Evolutionary conservation across 257 asterid genomes (phyloP).

Genomic region (Lycium barbarum): DNA sequence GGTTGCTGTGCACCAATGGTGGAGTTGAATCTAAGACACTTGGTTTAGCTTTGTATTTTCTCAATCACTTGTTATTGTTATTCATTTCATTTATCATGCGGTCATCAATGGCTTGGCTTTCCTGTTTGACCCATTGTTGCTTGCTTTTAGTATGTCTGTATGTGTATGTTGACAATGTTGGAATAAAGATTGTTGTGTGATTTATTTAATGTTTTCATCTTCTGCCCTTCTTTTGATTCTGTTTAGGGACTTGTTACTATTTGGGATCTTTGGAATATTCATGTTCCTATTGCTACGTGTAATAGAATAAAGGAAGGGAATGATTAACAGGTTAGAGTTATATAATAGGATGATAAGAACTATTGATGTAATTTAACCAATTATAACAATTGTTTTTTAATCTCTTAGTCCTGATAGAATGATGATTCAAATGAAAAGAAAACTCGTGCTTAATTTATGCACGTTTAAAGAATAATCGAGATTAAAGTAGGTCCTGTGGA

Average conservation of each 20-base stretch:
- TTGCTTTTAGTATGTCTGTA: no score
- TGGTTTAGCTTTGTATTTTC: slow-evolving; percentile 23
- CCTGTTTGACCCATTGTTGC: slow-evolving; percentile 20
- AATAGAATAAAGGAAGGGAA: background rate
- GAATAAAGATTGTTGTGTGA: background rate
- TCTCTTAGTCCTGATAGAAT: background rate
- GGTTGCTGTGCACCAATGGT: slow-evolving; percentile 74
- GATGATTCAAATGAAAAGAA: background rate
- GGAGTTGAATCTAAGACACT: slow-evolving; percentile 42
- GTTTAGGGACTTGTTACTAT: background rate
- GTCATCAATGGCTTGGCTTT: slow-evolving; percentile 20
- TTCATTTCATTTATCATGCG: slow-evolving; percentile 6
- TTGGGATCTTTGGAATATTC: background rate
- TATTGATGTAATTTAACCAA: background rate
- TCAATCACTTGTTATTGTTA: background rate
- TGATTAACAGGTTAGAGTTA: background rate
- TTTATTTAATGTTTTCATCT: background rate
- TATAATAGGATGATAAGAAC: background rate
- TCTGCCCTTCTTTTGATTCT: background rate
- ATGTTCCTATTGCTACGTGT: background rate
- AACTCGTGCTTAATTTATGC: background rate
- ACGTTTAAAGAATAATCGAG: no score
- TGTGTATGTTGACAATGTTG: background rate
- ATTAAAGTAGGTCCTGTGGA: no score
- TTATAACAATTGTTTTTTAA: background rate